These are phyloP conservation scores for Abortiporus biennis DNA, from an alignment of 1,284 basidiomycete species.

Conservation along the genomic window DNA sequence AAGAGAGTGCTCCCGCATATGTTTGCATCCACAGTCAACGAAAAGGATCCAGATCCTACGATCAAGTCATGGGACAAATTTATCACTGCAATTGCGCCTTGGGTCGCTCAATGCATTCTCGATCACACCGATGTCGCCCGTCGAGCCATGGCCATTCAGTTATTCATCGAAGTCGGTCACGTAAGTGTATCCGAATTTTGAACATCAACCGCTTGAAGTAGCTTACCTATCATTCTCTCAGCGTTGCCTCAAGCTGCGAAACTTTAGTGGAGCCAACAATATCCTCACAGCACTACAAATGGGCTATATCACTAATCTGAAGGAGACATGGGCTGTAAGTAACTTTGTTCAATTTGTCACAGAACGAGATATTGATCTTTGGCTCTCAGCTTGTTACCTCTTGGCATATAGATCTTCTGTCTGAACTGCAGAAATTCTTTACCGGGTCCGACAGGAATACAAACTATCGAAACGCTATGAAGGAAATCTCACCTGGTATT, in stretches of 20 bases:
- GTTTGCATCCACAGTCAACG: constrained; percentile 7
- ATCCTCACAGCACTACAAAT: constrained; percentile 3
- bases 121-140: neutral
- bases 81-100: constrained; percentile 11
- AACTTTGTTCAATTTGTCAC: too few relatives aligned
- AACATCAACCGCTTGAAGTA: neutral
- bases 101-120: constrained; percentile 7
- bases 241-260: constrained; percentile 8
- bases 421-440: too few relatives aligned
- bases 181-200: constrained; percentile 4
- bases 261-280: constrained; percentile 7
- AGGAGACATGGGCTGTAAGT: constrained; percentile 4
- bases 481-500: too few relatives aligned
- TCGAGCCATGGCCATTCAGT: constrained; percentile 3
- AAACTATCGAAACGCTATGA: too few relatives aligned
- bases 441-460: too few relatives aligned
- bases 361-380: too few relatives aligned
- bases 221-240: neutral
- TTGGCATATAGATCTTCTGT: too few relatives aligned
- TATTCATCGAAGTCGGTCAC: constrained; percentile 7
- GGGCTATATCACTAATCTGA: neutral
- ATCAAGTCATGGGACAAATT: constrained; percentile 10
- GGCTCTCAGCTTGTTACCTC: too few relatives aligned
- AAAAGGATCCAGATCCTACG: constrained; percentile 2
- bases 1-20: constrained; percentile 15